Base-by-base conservation (phyloP, 441 rosid genomes). In the Erodium moschatum region DNA sequence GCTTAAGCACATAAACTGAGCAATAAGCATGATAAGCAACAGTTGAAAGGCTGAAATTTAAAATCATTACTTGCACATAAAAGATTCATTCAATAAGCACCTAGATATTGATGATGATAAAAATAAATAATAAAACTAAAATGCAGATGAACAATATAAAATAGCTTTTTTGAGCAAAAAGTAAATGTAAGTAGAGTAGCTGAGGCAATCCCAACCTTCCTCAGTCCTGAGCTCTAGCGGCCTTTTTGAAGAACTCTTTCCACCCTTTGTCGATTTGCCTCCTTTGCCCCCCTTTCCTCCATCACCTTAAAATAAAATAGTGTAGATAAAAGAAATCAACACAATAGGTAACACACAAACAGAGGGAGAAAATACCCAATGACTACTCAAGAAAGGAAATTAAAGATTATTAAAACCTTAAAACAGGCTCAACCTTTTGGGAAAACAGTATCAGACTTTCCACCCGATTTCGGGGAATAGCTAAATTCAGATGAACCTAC, bases 171-270 rank as follows among this genome's bases (percentile, higher is more conserved):
- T 35, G 42, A 35, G 8, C 42, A 1, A 35, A 13, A 24, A 40
- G 61, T 18, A 61, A 62, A 70, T 56, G 29, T 4, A 38, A 70
- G 11, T 19, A 38, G 27, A 24, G 27, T 24, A 24, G 66, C 12
- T 24, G 10, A 24, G 61, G 19, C 1, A 69, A 76, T 61, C 42
- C 76, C 35, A 74, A 87, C 97, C 97, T 69, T 75, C 79, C 75
- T 87, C 92, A 62, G 81, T 65, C 65, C 73, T 85, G 76, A 91
- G 85, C 83, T 85, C 92, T 68, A 78, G 87, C 35, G 86, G 80
- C 54, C 58, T 90, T 76, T 85, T 86, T 18, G 82, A 70, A 33
- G 81, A 46, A 72, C 58, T 73, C 72, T 83, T 86, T 27, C 69
- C 85, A 65, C 73, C 76, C 68, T 73, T 80, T 29, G 72, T 76